Evolutionary conservation across 169 alveolate genomes (phyloP).

Genomic region (Plasmodium sp.): DNA sequence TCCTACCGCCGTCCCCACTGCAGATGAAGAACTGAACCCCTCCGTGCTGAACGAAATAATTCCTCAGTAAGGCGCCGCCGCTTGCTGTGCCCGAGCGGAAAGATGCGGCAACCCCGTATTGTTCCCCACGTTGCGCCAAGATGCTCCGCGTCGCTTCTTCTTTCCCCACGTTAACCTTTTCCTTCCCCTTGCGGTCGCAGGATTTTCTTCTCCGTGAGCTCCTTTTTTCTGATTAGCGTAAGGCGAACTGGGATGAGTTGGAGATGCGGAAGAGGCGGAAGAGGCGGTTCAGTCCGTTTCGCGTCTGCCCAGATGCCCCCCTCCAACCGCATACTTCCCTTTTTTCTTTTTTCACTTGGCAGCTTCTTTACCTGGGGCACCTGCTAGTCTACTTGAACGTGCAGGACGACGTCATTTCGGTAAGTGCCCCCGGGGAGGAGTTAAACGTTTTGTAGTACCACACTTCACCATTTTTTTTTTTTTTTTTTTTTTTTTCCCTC

Average conservation of each 20-base stretch:
- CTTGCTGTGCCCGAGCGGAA: not conserved
- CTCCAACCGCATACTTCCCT: not conserved
- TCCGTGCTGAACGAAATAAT: constrained; percentile 47
- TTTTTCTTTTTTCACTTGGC: not conserved
- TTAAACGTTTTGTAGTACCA: not conserved
- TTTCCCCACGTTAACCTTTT: not conserved
- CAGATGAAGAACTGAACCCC: constrained; percentile 51
- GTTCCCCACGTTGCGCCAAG: not conserved
- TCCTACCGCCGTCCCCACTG: not conserved
- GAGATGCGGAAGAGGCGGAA: not conserved
- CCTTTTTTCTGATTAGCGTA: constrained; percentile 17
- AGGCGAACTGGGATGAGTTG: not conserved
- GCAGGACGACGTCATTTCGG: constrained; percentile 21
- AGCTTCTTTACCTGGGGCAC: constrained; percentile 38
- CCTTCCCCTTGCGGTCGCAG: not conserved
- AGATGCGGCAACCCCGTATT: not conserved
- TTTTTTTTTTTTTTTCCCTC: not conserved
- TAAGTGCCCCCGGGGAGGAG: not conserved
- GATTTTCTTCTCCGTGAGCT: constrained; percentile 43
- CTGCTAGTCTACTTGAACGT: constrained; percentile 17
- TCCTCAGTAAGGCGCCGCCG: constrained; percentile 16
- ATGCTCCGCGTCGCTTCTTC: too few species aligned
- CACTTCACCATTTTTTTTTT: not conserved
- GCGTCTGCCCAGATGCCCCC: not conserved
- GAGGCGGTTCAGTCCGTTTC: not conserved